Conservation (phyloP, 2,329 filamentous ascomycete genomes). For the Allantophomopsis cytisporea region DNA sequence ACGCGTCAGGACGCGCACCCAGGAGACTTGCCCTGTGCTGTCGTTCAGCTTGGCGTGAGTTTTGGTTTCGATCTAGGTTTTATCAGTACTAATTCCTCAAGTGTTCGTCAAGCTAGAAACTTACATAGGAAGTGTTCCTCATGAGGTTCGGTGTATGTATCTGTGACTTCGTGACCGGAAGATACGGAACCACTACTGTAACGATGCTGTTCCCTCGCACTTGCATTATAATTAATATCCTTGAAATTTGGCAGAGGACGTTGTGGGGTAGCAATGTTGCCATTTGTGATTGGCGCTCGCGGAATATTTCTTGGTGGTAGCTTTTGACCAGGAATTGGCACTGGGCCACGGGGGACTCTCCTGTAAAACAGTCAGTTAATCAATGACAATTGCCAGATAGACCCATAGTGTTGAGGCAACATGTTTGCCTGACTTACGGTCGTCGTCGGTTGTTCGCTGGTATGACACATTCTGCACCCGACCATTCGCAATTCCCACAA, state of each 20-base stretch:
- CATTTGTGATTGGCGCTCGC: too few species aligned
- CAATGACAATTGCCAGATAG: not conserved
- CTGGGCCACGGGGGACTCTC: not conserved
- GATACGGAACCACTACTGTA: constrained; percentile 7
- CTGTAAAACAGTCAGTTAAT: not conserved
- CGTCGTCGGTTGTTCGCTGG: constrained; percentile 49
- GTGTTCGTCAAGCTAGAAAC: constrained; percentile 1
- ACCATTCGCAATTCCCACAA: constrained; percentile 21
- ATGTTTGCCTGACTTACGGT: constrained; percentile 33
- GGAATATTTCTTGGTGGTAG: too few species aligned
- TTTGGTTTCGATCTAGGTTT: constrained; percentile 12
- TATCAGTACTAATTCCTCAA: constrained; percentile 1
- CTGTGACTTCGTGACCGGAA: constrained; percentile 5
- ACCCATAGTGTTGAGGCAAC: constrained; percentile 4
- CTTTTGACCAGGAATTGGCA: too few species aligned
- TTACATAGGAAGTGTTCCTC: constrained; percentile 18
- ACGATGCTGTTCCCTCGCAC: constrained; percentile 7
- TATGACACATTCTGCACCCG: constrained; percentile 34
- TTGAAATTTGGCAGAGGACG: too few species aligned
- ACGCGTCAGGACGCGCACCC: constrained; percentile 6
- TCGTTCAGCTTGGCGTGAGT: constrained; percentile 7
- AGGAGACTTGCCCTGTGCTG: constrained; percentile 8
- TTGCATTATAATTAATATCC: not conserved
- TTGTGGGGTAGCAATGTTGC: too few species aligned
- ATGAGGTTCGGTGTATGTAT: constrained; percentile 8